Percentiles rank a stretch among this genome's conserved stretches.
Conservation (phyloP, 257 asterid genomes). For the Solanum dulcamara region DNA sequence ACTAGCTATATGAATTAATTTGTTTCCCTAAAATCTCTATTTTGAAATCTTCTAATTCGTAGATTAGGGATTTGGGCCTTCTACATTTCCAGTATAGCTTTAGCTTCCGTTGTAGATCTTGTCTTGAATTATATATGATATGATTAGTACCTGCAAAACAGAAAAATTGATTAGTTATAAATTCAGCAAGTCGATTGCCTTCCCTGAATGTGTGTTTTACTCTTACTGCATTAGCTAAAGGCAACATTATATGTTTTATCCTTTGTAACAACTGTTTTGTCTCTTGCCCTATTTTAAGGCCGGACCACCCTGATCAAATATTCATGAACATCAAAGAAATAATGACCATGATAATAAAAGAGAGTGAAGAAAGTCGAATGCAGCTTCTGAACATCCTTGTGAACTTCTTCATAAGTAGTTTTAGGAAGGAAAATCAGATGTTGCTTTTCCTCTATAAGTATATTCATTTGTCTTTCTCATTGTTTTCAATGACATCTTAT, state of each 20-base stretch:
- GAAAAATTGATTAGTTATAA: neutral
- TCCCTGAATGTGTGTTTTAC: neutral
- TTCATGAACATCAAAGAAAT: conserved; percentile 30
- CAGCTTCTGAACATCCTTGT: conserved; percentile 42
- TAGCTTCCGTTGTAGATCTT: neutral
- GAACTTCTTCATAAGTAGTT: conserved; percentile 36
- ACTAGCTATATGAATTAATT: neutral
- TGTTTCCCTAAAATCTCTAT: neutral
- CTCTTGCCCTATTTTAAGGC: conserved; percentile 17
- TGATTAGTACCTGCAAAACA: neutral
- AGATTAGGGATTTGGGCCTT: neutral
- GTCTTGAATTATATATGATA: neutral
- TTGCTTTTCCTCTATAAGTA: neutral
- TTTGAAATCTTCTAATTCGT: neutral
- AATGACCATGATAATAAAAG: conserved; percentile 38
- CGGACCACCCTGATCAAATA: conserved; percentile 23
- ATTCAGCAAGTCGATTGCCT: neutral
- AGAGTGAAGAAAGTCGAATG: conserved; percentile 32
- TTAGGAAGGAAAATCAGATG: conserved; percentile 41
- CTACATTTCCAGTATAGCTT: neutral
- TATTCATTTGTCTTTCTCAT: neutral
- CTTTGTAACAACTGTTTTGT: neutral
- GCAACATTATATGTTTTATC: too few species aligned
- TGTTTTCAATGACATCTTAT: neutral
- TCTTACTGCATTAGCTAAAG: neutral